A percentile compares a stretch with the other conserved stretches of the same genome.
These are phyloP conservation scores for Mitragyna speciosa DNA, from an alignment of 257 asterid species.

Conservation along the genomic window DNA sequence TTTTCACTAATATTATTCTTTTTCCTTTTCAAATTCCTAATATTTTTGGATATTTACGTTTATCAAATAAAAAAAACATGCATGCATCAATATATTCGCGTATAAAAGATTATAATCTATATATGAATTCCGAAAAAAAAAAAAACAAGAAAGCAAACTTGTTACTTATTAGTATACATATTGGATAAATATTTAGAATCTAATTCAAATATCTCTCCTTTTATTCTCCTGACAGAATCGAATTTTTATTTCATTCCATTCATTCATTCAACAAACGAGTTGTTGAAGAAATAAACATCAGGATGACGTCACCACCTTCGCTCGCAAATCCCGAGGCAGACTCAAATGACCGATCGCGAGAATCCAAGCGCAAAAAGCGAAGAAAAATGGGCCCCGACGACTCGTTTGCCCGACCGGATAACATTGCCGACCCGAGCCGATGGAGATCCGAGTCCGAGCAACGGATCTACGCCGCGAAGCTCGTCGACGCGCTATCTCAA, in stretches of 20 bases:
- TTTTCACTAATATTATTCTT: too few relatives aligned
- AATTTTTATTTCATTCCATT: constrained; percentile 4
- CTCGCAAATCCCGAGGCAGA: constrained; percentile 35
- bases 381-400: constrained; percentile 42
- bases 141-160: background rate
- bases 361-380: constrained; percentile 48
- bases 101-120: background rate
- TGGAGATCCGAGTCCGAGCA: constrained; percentile 60
- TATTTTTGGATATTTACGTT: too few relatives aligned
- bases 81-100: background rate
- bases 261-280: background rate
- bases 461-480: constrained; percentile 73
- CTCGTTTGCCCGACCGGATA: background rate
- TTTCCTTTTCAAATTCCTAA: too few relatives aligned
- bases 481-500: constrained; percentile 56
- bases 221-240: constrained; percentile 8
- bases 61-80: too few relatives aligned
- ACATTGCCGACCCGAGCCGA: constrained; percentile 23
- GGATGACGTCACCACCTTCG: constrained; percentile 48
- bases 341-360: constrained; percentile 36
- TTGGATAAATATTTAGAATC: constrained; percentile 12
- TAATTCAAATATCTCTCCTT: constrained; percentile 15
- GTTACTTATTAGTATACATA: constrained; percentile 10
- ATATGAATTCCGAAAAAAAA: background rate
- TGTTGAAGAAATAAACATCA: background rate